Base-by-base conservation (phyloP, 2,329 filamentous ascomycete species). In the Conoideocrella luteorostrata region DNA sequence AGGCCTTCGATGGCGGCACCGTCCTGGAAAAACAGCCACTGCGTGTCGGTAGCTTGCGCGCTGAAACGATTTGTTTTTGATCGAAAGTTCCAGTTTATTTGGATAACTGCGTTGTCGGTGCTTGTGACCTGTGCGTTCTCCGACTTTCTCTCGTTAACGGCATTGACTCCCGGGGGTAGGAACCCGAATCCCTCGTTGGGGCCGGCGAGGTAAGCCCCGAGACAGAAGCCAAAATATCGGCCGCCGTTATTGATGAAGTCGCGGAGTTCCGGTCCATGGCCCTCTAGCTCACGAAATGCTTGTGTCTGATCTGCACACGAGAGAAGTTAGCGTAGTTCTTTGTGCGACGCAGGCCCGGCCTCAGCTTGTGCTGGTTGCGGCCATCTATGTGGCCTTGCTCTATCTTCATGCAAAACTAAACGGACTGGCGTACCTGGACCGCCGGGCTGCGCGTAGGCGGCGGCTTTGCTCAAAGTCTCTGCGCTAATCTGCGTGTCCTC, bases 21-120 rank as follows among this genome's bases (percentile, higher is more conserved):
- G 12, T 58, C 56, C 35, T 58, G 56, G 37, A 56, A 58, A 34
- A 54, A 58, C 12, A 54, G 15, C 56, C 56, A 57, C n/a, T 46
- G 44, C 20, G 42, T 39, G 13, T 39, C 34, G 11, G 46, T 41
- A 1, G 46, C 52, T 22, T 44, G 38, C 9, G 52, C 52, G 13
- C 15, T 11, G n/a, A 33, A 24, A 11, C 21, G 21, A 10, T 21
- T 30, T 5, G 29, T 13, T 12, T 36, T 40, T 9, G 49, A 41
- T 9, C 39, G 45, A 37, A 56, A 57, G 1, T 43, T 47, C 53
- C 55, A 57, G 45, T 58, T 46, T 4, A 56, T 48, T 23, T 56
- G 52, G 18, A 56, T 53, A 4, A 56, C 20, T 9, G 53, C 52
- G 40, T 56, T 49, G 2, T 45, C 33, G 21, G 35, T 40, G 18